Base-by-base conservation (phyloP, 352 stramenopile species). In the Phytopythium boreale region DNA sequence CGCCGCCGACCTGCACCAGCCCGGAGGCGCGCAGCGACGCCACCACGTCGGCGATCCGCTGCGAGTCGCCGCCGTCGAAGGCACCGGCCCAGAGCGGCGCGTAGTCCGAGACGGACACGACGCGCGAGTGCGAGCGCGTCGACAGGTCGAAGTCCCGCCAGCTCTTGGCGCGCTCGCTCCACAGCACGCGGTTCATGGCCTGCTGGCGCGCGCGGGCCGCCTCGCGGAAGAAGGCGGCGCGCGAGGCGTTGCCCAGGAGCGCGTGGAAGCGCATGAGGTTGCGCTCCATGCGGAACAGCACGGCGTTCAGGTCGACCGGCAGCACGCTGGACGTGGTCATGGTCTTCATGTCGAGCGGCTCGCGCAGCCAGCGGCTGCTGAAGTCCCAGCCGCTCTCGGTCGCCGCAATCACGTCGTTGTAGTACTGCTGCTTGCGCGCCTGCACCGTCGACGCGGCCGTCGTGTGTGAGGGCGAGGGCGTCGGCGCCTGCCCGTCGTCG, bases 341-440 rank as follows among this genome's bases (percentile, higher is more conserved):
- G 22, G 79, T 81, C 61, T 87, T 84, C 71, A 94, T 87, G 41
- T 90, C 85, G 5, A 66, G 52, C 2, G 74, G 70, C 46, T 89
- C 70, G 41, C 73, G 65, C 12, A 96, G 61, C 90, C 90, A 97
- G 24, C 90, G 84, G 57, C 84, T 95, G 63, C 79, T 93, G 59
- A 97, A 97, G 67, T 97, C 90, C 90, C 90, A 97, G 1, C 90
- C 90, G n/a, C 84, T 95, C 71, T 96, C 90, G 9, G 90, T 85
- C 17, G 84, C 90, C 22, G 82, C 80, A 47, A 89, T 91, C 41
- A 96, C 77, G 63, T 94, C 82, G 51, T 87, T 89, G 71, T 93
- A 97, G 64, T 91, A 93, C 52, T 74, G 74, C 56, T 77, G 75
- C 61, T 92, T 90, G 63, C 87, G 77, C 12, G 66, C 66, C 47